Base-by-base conservation (phyloP, 2,329 filamentous ascomycete species). In the Colletotrichum shisoi region DNA sequence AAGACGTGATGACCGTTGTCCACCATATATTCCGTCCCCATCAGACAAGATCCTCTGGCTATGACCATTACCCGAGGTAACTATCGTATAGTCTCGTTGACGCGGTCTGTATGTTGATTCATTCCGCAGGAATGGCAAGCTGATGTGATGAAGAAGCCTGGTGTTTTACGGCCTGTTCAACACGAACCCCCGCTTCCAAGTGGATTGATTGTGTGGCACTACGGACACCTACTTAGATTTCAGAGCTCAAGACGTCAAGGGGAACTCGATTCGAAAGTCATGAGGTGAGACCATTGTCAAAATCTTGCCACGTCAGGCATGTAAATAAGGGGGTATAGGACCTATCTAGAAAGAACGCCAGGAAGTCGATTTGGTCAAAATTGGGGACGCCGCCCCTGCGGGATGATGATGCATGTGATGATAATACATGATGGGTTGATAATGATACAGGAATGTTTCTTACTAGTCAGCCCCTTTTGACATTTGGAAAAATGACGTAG, bases 321-420 rank as follows among this genome's bases (percentile, higher is more conserved):
- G 21, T 51, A 51, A 59, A 59, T 51, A 51, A 49, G 31, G 60
- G 63, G 64, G 64, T 67, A 67, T 67, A 67, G 34, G 37, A 53
- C 48, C 60, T 63, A 44, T 67, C 63, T 67, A 67, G 27, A 45
- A 42, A 42, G 3, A 67, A 67, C 64, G 64, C 64, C 60, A 48
- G 31, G 15, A 12, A 39, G 37, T 58, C 44, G 48, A 57, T 7
- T n/a, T 39, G 21, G 19, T 49, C 13, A 42, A 19, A 31, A 34
- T 9, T 9, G 60, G 21, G 53, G 21, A 58, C 60, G 60, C 64
- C 64, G 60, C 53, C 60, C 42, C 34, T 40, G 15, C 24, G 42
- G 8, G 17, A 8, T 40, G 17, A 8, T 40, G 27, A 12, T 11
- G 21, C 17, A 27, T 37, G 9, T 15, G 5, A 0, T 64, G 58